Evolutionary conservation across 768 basidiomycete genomes (phyloP).

Genomic region (Fomitopsis serialis): DNA sequence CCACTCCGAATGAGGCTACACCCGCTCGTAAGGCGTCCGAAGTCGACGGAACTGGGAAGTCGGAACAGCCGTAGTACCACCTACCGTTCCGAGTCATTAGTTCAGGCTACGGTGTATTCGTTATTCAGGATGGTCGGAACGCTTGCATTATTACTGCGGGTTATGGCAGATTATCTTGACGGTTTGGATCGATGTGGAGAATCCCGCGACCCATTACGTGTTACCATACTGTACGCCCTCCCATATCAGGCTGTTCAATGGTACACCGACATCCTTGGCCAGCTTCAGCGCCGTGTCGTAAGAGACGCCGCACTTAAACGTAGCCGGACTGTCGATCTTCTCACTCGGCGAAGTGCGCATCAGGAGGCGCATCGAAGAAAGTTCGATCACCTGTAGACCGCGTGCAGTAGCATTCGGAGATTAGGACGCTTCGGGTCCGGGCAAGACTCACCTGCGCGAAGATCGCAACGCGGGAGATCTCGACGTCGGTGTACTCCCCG

Average conservation of each 20-base stretch:
- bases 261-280: constrained; percentile 55
- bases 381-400: constrained; percentile 51
- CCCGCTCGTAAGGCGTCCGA: too few relatives aligned
- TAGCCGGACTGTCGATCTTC: constrained; percentile 62
- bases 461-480: constrained; percentile 55
- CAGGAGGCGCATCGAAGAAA: constrained; percentile 60
- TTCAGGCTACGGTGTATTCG: neutral
- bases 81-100: too few relatives aligned
- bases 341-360: constrained; percentile 58
- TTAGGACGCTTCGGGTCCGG: too few relatives aligned
- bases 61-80: too few relatives aligned
- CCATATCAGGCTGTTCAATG: constrained; percentile 65
- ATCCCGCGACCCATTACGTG: neutral
- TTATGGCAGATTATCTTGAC: neutral
- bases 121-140: neutral
- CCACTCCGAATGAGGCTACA: too few relatives aligned
- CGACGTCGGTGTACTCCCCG: constrained; percentile 75
- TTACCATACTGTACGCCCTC: constrained; percentile 27
- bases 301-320: too few relatives aligned
- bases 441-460: constrained; percentile 34
- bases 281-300: constrained; percentile 49
- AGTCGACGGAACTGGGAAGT: too few relatives aligned
- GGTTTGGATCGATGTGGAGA: neutral
- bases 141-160: neutral
- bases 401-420: too few relatives aligned